A percentile compares a stretch with the other conserved stretches of the same genome.
Evolutionary conservation across 257 asterid genomes (phyloP).

Genomic region (Ajuga chamaepitys): DNA sequence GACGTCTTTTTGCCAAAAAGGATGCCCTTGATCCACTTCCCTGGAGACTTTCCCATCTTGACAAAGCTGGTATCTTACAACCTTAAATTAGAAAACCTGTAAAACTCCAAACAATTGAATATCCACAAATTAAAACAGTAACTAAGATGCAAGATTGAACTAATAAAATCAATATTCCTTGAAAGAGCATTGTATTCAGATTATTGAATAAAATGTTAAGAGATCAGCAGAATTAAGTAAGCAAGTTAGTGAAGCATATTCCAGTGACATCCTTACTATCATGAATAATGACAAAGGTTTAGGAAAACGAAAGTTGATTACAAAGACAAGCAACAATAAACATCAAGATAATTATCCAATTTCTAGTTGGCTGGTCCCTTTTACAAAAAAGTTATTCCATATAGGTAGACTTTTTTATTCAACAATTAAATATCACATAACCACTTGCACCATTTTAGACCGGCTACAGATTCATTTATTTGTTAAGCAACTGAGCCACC

Average conservation of each 20-base stretch:
- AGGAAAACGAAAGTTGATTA: not conserved
- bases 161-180: not conserved
- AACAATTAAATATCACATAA: no score
- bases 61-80: not conserved
- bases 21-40: slow-evolving; percentile 54
- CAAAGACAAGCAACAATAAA: not conserved
- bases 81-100: slow-evolving; percentile 2
- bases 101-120: not conserved
- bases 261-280: not conserved
- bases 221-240: not conserved
- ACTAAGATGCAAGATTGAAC: slow-evolving; percentile 2
- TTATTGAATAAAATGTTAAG: not conserved
- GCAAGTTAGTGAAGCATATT: not conserved
- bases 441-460: no score
- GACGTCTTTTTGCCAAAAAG: slow-evolving; percentile 40
- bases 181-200: not conserved
- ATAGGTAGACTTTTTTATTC: not conserved
- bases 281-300: not conserved
- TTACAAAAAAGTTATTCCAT: not conserved
- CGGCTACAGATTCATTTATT: not conserved
- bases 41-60: slow-evolving; percentile 67
- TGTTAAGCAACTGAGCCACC: not conserved
- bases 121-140: not conserved
- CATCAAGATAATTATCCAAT: not conserved
- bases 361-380: no score